Evolutionary conservation across 768 basidiomycete species (phyloP).

Genomic region (Dioszegia aurantiaca): DNA sequence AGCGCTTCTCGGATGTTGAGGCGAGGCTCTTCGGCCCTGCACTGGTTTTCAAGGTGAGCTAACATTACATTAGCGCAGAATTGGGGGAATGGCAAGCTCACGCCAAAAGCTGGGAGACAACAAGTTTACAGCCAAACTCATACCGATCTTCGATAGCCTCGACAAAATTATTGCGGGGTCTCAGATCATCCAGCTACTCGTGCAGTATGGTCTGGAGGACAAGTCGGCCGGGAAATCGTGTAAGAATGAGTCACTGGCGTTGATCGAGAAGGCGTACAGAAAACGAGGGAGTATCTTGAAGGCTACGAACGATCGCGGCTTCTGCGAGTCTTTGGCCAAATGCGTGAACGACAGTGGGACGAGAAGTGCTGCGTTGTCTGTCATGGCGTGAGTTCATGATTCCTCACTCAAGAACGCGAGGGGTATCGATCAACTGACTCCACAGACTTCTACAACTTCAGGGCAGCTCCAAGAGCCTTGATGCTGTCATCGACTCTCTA

Average conservation of each 20-base stretch:
- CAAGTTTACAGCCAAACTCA: conserved; percentile 62
- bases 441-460: conserved; percentile 36
- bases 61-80: too few species aligned
- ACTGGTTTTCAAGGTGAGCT: conserved; percentile 74
- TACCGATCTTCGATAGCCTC: conserved; percentile 73
- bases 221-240: conserved; percentile 48
- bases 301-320: conserved; percentile 34
- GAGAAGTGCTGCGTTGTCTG: conserved; percentile 77
- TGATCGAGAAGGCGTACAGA: conserved; percentile 48
- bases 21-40: conserved; percentile 85
- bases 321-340: conserved; percentile 37
- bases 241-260: conserved; percentile 43
- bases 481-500: conserved; percentile 34
- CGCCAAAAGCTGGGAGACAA: conserved; percentile 78
- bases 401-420: too few species aligned
- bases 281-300: conserved; percentile 41
- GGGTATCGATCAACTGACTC: conserved; percentile 18
- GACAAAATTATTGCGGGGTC: conserved; percentile 91
- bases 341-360: conserved; percentile 73
- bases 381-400: conserved; percentile 64
- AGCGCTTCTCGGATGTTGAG: conserved; percentile 77
- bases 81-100: too few species aligned
- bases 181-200: conserved; percentile 78
- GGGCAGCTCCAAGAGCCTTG: conserved; percentile 34
- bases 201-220: conserved; percentile 76